Evolutionary conservation across 2,329 filamentous ascomycete genomes (phyloP).

Genomic region (Microascus cirrosus): DNA sequence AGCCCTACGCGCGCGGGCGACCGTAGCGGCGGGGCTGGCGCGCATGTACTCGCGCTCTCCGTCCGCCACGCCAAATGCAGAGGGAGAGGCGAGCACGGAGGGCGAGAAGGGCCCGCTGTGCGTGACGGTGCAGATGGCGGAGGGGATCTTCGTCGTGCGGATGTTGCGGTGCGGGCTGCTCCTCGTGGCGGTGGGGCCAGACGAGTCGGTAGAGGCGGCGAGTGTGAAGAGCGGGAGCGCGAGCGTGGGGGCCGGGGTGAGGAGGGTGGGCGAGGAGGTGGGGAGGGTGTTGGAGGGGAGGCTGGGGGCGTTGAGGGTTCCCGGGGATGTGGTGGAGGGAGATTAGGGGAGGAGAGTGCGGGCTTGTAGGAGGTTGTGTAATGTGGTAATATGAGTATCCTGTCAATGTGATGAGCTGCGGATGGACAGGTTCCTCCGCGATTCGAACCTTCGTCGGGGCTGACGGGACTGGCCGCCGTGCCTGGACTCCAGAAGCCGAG

Average conservation of each 20-base stretch:
- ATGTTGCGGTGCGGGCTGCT: slow-evolving; percentile 47
- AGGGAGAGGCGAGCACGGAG: slow-evolving; percentile 4
- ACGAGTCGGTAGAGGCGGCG: slow-evolving; percentile 26
- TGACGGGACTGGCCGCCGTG: too few relatives aligned
- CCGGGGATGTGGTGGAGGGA: slow-evolving; percentile 36
- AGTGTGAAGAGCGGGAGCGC: slow-evolving; percentile 34
- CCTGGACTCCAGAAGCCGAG: too few relatives aligned
- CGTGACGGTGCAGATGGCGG: slow-evolving; percentile 48
- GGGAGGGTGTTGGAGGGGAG: slow-evolving; percentile 50
- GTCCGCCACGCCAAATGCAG: slow-evolving; percentile 6
- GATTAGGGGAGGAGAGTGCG: background rate
- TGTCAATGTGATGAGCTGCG: background rate
- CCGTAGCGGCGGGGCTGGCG: slow-evolving; percentile 52
- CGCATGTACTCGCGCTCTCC: slow-evolving; percentile 30
- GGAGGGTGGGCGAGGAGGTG: slow-evolving; percentile 47
- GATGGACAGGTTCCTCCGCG: too few relatives aligned
- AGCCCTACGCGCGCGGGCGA: slow-evolving; percentile 50
- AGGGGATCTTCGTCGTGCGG: slow-evolving; percentile 47
- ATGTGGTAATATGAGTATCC: background rate
- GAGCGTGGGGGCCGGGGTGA: slow-evolving; percentile 27
- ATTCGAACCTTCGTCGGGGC: too few relatives aligned
- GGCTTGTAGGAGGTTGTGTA: background rate
- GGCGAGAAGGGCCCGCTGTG: slow-evolving; percentile 14
- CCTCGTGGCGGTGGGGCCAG: slow-evolving; percentile 47
- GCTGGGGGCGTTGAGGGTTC: slow-evolving; percentile 39